Evolutionary conservation across 2,329 filamentous ascomycete species (phyloP), one percentile per base, ranked within the genome.

Genomic region (Beauveria sp.): DNA sequence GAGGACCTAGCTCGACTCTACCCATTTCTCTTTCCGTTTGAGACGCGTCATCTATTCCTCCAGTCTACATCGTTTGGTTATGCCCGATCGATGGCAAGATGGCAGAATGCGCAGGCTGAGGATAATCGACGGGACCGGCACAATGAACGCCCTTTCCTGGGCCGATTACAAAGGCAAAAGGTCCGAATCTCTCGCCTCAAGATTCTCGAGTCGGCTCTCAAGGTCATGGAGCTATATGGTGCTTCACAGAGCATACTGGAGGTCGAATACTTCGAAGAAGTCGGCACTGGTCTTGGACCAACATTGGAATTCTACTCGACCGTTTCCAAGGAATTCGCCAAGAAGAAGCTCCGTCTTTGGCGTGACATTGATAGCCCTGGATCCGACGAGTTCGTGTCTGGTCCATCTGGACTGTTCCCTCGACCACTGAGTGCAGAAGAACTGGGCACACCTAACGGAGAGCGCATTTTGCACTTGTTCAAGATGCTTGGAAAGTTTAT

Each of bases 11-110:
- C 95, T 10, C 88, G 95, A 40, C 80, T 96, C 1, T 99, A 97
- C 71, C 93, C 95, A 1, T 99, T 99, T 81, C 78, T 99, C 14
- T 99, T 99, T 73, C 95, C 95, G 2, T 99, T 99, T 69, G 95
- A 99, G 78, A 98, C 95, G 1, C 87, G 95, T 14, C 93, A 99
- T 74, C 79, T 99, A 43, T 99, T 99, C 78, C 78, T 99, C 40
- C 95, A 98, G 75, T 99, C 93, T 2, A 99, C 96, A 0, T 97
- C 95, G 0, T 99, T 99, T 71, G 95, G 95, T 24, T 99, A 99
- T 77, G 93, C 93, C 47, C 86, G 95, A 65, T 97, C 95, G 20
- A 98, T 99, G 95, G 89, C 89, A 63, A 86, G 93, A 72, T 99
- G 96, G 96, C 95, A 98, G 75, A 96, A 91, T 69, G 87, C 90